Percentiles rank a stretch among this genome's conserved stretches.
phyloP scores from a whole-genome alignment of 2,329 filamentous ascomycete species.

The Cladosporium cucumerinum region DNA sequence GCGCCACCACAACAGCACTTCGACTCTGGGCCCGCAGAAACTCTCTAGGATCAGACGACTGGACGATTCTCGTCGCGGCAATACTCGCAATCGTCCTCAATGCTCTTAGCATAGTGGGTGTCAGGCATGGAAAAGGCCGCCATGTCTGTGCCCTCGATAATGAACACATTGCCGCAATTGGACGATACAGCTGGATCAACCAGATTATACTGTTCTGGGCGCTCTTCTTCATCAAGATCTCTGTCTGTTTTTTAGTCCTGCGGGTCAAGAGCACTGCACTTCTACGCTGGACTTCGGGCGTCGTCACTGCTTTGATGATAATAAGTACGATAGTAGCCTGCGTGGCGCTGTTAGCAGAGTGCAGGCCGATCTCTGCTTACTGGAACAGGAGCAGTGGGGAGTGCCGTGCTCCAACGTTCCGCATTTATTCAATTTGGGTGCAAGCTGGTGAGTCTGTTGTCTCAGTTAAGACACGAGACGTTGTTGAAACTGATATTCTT shows the following conservation, averaged over 20 bases:
- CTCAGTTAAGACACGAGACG: background rate
- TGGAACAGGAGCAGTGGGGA: constrained; percentile 23
- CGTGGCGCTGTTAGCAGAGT: constrained; percentile 27
- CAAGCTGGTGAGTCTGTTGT: constrained; percentile 25
- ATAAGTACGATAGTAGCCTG: constrained; percentile 24
- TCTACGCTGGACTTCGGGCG: constrained; percentile 33
- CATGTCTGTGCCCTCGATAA: constrained; percentile 37
- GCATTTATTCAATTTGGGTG: constrained; percentile 31
- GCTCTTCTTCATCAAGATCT: constrained; percentile 42
- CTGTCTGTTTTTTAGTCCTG: constrained; percentile 42
- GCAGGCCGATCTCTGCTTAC: constrained; percentile 25
- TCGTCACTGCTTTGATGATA: constrained; percentile 25
- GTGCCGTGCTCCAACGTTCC: constrained; percentile 26
- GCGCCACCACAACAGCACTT: background rate
- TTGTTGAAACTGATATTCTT: background rate
- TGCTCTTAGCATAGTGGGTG: constrained; percentile 35
- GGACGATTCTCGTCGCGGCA: constrained; percentile 34
- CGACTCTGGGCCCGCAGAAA: constrained; percentile 9
- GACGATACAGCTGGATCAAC: constrained; percentile 38
- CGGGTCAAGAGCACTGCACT: constrained; percentile 39
- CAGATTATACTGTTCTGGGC: constrained; percentile 44
- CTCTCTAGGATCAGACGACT: constrained; percentile 34
- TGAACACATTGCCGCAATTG: constrained; percentile 36
- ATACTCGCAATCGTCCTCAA: constrained; percentile 34
- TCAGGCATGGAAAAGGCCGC: constrained; percentile 39